Evolutionary conservation across 202 grass and related monocot genomes (phyloP).

Genomic region (Digitaria exilis): DNA sequence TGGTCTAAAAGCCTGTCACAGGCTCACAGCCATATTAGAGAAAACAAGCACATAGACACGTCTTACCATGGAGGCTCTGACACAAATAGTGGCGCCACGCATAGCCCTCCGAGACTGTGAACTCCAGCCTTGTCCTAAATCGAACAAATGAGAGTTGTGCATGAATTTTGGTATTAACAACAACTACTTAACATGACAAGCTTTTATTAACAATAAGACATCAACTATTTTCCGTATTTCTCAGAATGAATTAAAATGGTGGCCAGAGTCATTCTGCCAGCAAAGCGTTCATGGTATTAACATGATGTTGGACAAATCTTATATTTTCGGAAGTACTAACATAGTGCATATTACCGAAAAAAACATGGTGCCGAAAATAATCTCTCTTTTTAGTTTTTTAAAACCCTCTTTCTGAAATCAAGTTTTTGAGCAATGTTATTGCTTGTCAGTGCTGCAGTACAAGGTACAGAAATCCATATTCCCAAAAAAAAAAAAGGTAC

Average conservation of each 20-base stretch:
- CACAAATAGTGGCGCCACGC: not conserved
- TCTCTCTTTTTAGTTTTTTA: too few species aligned
- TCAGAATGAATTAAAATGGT: not conserved
- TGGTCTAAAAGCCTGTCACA: not conserved
- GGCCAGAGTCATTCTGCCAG: not conserved
- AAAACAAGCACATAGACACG: not conserved
- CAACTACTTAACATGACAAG: not conserved
- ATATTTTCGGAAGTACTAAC: not conserved
- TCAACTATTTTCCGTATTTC: not conserved
- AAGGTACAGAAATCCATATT: too few species aligned
- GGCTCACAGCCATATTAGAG: not conserved
- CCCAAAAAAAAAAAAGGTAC: not conserved
- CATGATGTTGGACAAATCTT: not conserved
- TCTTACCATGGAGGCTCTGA: conserved; percentile 41
- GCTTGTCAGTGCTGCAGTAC: not conserved
- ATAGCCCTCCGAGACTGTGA: not conserved
- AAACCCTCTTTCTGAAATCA: not conserved
- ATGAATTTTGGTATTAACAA: not conserved
- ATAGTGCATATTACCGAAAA: too few species aligned
- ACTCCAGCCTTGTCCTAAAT: conserved; percentile 23
- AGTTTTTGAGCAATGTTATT: not conserved
- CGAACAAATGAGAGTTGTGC: conserved; percentile 16
- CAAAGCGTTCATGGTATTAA: too few species aligned
- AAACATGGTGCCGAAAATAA: not conserved
- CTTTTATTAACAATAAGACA: not conserved